phyloP scores from a whole-genome alignment of 176 grass and related monocot genomes.

The Saccharum officinarum region DNA sequence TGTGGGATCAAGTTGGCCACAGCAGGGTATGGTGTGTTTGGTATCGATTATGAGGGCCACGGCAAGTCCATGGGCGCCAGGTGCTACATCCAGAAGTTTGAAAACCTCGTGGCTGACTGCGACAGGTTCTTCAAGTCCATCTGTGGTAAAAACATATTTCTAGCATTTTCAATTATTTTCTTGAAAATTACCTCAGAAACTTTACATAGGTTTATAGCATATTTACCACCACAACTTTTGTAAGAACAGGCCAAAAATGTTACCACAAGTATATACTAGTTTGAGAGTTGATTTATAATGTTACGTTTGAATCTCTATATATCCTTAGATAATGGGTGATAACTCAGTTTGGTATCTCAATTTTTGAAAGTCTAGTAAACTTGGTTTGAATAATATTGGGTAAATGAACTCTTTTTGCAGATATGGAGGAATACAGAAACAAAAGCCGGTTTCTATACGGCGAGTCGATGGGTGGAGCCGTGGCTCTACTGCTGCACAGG shows the following conservation, averaged over 20 bases:
- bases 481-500: constrained; percentile 69
- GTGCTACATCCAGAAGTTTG: constrained; percentile 86
- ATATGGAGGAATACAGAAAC: constrained; percentile 53
- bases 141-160: constrained; percentile 45
- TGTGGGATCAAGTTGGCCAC: constrained; percentile 62
- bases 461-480: constrained; percentile 92
- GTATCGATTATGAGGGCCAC: constrained; percentile 87
- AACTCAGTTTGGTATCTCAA: neutral
- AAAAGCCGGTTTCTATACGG: constrained; percentile 88
- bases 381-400: neutral
- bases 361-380: neutral
- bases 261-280: neutral
- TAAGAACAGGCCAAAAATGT: neutral
- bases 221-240: neutral
- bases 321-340: neutral
- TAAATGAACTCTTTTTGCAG: neutral
- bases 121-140: constrained; percentile 80
- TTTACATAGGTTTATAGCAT: neutral
- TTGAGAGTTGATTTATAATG: neutral
- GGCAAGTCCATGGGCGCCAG: constrained; percentile 72
- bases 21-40: constrained; percentile 68
- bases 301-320: neutral
- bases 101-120: constrained; percentile 63
- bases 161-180: too few relatives aligned
- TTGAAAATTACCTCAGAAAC: neutral